These are phyloP conservation scores for Atkinsonella texensis DNA, from an alignment of 2,329 filamentous ascomycete species.

Conservation along the genomic window DNA sequence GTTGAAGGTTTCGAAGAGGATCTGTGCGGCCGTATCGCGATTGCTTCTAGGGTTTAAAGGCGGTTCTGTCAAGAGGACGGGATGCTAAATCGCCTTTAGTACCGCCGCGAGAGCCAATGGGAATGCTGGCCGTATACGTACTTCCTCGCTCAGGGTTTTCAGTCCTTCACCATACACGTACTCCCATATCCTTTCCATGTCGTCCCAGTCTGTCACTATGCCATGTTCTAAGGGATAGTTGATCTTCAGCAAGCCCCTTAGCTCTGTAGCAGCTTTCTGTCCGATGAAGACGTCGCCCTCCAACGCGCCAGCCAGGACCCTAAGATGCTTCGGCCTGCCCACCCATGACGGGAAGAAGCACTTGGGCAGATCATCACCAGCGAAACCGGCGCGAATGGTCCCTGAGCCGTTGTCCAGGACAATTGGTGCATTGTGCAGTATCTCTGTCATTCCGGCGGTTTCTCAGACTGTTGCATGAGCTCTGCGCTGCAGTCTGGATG, in stretches of 20 bases:
- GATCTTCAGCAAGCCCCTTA: constrained; percentile 90
- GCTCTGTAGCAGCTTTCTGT: constrained; percentile 72
- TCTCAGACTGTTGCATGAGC: neutral
- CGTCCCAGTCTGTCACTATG: constrained; percentile 98
- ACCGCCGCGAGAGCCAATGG: neutral
- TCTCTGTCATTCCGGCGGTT: constrained; percentile 36
- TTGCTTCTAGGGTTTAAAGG: constrained; percentile 92
- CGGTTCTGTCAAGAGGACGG: constrained; percentile 89
- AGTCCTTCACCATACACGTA: constrained; percentile 93
- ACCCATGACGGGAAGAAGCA: constrained; percentile 97
- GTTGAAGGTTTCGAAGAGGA: constrained; percentile 98
- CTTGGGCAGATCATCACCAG: constrained; percentile 89
- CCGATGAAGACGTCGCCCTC: constrained; percentile 98
- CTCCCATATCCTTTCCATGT: constrained; percentile 99
- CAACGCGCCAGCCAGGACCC: constrained; percentile 88
- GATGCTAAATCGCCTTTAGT: constrained; percentile 47
- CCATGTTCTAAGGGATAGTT: constrained; percentile 92
- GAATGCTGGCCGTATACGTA: constrained; percentile 21
- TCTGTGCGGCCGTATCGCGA: constrained; percentile 90
- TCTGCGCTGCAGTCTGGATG: neutral
- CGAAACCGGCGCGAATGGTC: constrained; percentile 93
- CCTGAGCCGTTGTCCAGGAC: constrained; percentile 98
- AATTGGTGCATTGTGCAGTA: constrained; percentile 91
- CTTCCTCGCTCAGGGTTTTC: constrained; percentile 95
- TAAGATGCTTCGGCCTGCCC: constrained; percentile 85